Evolutionary conservation across 192 early-diverging fungal species (phyloP), one percentile per base, ranked within the genome.

Genomic region (Coemansia guatemalensis): DNA sequence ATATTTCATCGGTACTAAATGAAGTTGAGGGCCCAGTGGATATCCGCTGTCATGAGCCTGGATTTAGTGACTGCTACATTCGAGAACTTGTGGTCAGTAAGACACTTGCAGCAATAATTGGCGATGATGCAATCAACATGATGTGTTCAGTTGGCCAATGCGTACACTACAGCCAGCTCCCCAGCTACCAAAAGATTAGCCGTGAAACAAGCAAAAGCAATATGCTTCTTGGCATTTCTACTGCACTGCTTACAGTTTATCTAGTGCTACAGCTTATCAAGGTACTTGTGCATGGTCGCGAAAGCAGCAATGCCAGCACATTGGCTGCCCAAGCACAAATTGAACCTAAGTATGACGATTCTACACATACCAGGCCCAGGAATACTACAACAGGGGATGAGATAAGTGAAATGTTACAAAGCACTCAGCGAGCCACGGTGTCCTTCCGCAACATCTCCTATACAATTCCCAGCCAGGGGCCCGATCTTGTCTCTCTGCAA

Each of bases 41-140:
- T n/a, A 90, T 90, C 59, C 84, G 80, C 29, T 92, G 90, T 67
- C 71, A 78, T 4, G 69, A 83, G 82, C 89, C 93, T 65, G 86
- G 87, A 8, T 87, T 87, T 29, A 93, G 95, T 86, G 90, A 94
- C 71, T 85, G 88, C n/a, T 79, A 92, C 23, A 95, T 97, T 24
- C 75, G 78, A 8, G 76, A 79, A 29, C 53, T 64, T 33, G 51
- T 60, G 6, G 59, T 79, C 0, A 79, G 71, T 53, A 68, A 69
- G 17, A 79, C 69, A 0, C 39, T 79, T 18, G 60, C 76, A 12
- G 57, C 75, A 4, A 81, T 95, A 32, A 93, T 95, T 83, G 93
- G 90, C 30, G 95, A 97, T 53, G 82, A 85, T 24, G 87, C 88
- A 17, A 94, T 97, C 66, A 86, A 85, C 26, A 82, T 97, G 68